Percentiles rank a stretch among this genome's conserved stretches.
Evolutionary conservation across 768 basidiomycete species (phyloP).

Genomic region (Candolleomyces eurysporus): DNA sequence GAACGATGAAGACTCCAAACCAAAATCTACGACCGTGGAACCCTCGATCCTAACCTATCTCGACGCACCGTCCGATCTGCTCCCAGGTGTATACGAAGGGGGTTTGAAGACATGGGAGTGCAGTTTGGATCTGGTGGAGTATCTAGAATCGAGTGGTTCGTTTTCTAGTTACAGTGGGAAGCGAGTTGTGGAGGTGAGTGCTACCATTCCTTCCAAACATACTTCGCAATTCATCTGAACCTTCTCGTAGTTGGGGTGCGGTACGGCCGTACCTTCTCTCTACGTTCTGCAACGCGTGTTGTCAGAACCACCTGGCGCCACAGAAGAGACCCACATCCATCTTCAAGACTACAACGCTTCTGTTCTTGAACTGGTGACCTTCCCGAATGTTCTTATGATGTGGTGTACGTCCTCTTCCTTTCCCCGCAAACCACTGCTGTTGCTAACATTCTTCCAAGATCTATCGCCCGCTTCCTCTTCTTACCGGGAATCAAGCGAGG

Average conservation of each 20-base stretch:
- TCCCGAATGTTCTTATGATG: slow-evolving; percentile 73
- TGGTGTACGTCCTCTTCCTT: slow-evolving; percentile 63
- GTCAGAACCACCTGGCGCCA: slow-evolving; percentile 18
- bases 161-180: slow-evolving; percentile 39
- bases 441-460: slow-evolving; percentile 37
- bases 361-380: slow-evolving; percentile 74
- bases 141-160: slow-evolving; percentile 40
- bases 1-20: slow-evolving; percentile 1
- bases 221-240: background rate
- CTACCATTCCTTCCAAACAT: slow-evolving; percentile 12
- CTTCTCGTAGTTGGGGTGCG: slow-evolving; percentile 76
- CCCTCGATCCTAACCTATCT: slow-evolving; percentile 57
- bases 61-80: slow-evolving; percentile 84
- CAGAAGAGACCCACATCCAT: slow-evolving; percentile 50
- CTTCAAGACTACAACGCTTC: slow-evolving; percentile 91
- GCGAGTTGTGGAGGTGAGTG: slow-evolving; percentile 66
- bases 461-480: slow-evolving; percentile 53
- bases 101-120: slow-evolving; percentile 99
- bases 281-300: slow-evolving; percentile 69
- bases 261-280: slow-evolving; percentile 83
- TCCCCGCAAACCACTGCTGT: background rate
- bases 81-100: slow-evolving; percentile 92
- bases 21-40: slow-evolving; percentile 9
- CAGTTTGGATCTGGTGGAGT: slow-evolving; percentile 79
- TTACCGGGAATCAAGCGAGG: slow-evolving; percentile 38